A percentile compares a stretch with the other conserved stretches of the same genome.
phyloP scores from a whole-genome alignment of 2,329 filamentous ascomycete species.

The Fusarium nisikadoi region DNA sequence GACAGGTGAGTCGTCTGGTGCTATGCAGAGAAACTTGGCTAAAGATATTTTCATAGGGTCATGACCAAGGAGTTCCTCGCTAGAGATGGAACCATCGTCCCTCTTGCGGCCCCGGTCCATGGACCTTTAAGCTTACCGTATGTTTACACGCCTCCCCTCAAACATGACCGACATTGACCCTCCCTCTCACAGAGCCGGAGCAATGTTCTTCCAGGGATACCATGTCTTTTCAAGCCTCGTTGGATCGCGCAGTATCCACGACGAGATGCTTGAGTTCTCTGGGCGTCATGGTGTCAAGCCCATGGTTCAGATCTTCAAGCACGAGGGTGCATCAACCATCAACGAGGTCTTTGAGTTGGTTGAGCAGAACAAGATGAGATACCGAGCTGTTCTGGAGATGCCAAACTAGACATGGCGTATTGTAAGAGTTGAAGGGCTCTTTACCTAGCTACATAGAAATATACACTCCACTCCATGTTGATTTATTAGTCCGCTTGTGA shows the following conservation, averaged over 20 bases:
- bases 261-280: constrained; percentile 15
- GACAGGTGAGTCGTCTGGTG: constrained; percentile 30
- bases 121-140: background rate
- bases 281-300: background rate
- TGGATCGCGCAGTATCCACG: background rate
- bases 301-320: constrained; percentile 5
- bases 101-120: background rate
- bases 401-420: background rate
- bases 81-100: background rate
- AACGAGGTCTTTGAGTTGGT: background rate
- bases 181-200: background rate
- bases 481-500: background rate
- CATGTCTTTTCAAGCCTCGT: constrained; percentile 6
- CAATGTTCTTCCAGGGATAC: constrained; percentile 16
- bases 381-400: constrained; percentile 9
- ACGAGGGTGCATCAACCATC: constrained; percentile 1
- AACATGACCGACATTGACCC: background rate
- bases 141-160: fast-evolving
- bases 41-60: fast-evolving
- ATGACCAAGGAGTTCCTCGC: constrained; percentile 12
- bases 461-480: background rate
- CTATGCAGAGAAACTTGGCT: fast-evolving
- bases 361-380: constrained; percentile 5
- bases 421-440: too few species aligned
- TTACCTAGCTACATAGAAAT: fast-evolving